A percentile compares a stretch with the other conserved stretches of the same genome.
These are phyloP conservation scores for Penicillium sp. DNA, from an alignment of 2,329 filamentous ascomycete species.

Conservation along the genomic window DNA sequence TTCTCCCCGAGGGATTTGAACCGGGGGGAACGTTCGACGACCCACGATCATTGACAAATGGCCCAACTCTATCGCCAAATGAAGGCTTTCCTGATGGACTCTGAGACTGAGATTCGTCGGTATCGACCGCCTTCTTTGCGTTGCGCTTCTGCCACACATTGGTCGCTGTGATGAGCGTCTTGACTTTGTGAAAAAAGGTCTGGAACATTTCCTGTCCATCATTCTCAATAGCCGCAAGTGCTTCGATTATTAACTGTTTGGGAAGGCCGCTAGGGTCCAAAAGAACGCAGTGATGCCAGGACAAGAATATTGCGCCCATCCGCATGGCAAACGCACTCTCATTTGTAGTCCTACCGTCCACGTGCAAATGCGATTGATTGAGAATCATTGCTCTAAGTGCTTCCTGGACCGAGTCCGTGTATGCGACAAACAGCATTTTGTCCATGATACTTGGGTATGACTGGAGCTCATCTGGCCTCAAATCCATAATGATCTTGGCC, in stretches of 20 bases:
- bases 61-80: too few species aligned
- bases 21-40: neutral
- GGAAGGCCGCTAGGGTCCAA: slow-evolving; percentile 1
- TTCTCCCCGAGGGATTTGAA: neutral
- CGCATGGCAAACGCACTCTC: slow-evolving; percentile 12
- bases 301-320: slow-evolving; percentile 9
- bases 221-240: slow-evolving; percentile 1
- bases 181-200: slow-evolving; percentile 30
- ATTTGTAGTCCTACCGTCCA: neutral
- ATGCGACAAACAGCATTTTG: slow-evolving; percentile 6
- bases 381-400: slow-evolving; percentile 18
- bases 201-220: slow-evolving; percentile 23
- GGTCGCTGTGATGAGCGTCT: slow-evolving; percentile 18
- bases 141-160: slow-evolving; percentile 8
- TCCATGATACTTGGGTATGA: slow-evolving; percentile 8
- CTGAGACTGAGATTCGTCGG: slow-evolving; percentile 18
- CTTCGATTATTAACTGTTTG: neutral
- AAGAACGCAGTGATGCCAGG: slow-evolving; percentile 6
- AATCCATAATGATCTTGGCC: slow-evolving; percentile 25
- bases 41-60: neutral
- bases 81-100: slow-evolving; percentile 26
- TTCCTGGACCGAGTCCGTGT: slow-evolving; percentile 7
- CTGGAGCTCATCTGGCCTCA: slow-evolving; percentile 14
- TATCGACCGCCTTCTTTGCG: too few species aligned
- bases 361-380: neutral